Base-by-base conservation (phyloP, 176 grass and related monocot genomes). In the Chloris gayana region DNA sequence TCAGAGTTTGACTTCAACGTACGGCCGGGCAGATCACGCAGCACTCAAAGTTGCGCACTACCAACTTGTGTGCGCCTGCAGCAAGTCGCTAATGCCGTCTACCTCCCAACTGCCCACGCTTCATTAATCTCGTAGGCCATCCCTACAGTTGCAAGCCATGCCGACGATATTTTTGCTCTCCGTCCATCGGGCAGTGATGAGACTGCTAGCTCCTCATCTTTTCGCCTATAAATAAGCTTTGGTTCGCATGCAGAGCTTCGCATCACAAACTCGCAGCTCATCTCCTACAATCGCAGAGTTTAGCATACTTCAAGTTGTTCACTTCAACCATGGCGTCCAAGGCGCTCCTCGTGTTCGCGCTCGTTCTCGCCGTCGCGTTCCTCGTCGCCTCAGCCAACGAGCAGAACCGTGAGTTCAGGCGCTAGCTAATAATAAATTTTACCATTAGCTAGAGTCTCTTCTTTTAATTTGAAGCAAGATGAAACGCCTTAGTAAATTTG, bases 351-450 rank as follows among this genome's bases (percentile, higher is more conserved):
- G 46, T 83, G 67, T 35, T 87, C 37, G 81, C 81, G 57, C 27
- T 89, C 62, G 70, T 97, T 50, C 72, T 91, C 17, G 80, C 82
- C 9, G 73, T 77, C 5, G 69, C 86, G 14, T 73, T 83, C 82
- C 84, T 92, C 14, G 70, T 83, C 64, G 80, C 72, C 64, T 65
- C 81, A 0, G 88, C 90, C 25, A 42, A 69, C 64, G 44, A 93
- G 27, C 47, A 93, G 34, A 69, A 68, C 37, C 72, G 88, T 89
- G 54, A 91, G 87, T 72, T 72, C 34, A 11, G 32, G 5, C 45
- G 14, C 13, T 58, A 34, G 25, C 31, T 6, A 58, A 2, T 9
- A 5, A 25, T 3, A n/a, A n/a, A n/a, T n/a, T n/a, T n/a, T n/a
- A n/a, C 0, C 39, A 5, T 2, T 64, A 73, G 11, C 46, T 42